Evolutionary conservation across 305 asterid species (phyloP).

Genomic region (Fraxinus sp.): DNA sequence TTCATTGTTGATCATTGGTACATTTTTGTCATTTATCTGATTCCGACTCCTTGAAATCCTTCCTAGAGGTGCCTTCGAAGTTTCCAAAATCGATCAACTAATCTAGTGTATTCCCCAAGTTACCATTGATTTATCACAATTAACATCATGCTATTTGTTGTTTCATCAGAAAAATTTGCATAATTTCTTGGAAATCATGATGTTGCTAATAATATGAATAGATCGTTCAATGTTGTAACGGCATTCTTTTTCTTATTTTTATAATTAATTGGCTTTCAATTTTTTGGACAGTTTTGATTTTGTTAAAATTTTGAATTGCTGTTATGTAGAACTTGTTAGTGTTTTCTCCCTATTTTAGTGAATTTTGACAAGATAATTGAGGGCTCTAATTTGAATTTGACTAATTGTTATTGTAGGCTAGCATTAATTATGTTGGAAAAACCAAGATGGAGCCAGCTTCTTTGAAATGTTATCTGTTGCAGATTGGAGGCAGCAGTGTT

Average conservation of each 20-base stretch:
- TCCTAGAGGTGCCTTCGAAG: background rate
- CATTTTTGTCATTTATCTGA: background rate
- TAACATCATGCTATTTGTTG: background rate
- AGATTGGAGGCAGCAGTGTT: constrained; percentile 96
- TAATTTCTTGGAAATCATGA: background rate
- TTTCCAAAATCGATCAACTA: no score
- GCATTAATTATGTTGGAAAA: background rate
- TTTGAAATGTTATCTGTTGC: constrained; percentile 25
- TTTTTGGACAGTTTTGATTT: background rate
- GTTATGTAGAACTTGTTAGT: background rate
- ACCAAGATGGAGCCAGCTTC: no score
- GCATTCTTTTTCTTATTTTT: background rate
- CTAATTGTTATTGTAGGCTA: no score
- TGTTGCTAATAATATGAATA: background rate
- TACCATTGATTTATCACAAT: background rate
- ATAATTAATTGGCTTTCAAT: background rate
- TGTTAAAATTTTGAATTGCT: background rate
- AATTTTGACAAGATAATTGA: no score
- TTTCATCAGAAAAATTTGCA: no score
- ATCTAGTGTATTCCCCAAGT: background rate
- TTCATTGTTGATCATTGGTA: no score
- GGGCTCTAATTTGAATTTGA: background rate
- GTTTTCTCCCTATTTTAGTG: background rate
- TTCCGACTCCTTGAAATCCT: background rate
- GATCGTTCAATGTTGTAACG: background rate